Evolutionary conservation across 1,284 basidiomycete genomes (phyloP).

Genomic region (Ustilago esculenta): DNA sequence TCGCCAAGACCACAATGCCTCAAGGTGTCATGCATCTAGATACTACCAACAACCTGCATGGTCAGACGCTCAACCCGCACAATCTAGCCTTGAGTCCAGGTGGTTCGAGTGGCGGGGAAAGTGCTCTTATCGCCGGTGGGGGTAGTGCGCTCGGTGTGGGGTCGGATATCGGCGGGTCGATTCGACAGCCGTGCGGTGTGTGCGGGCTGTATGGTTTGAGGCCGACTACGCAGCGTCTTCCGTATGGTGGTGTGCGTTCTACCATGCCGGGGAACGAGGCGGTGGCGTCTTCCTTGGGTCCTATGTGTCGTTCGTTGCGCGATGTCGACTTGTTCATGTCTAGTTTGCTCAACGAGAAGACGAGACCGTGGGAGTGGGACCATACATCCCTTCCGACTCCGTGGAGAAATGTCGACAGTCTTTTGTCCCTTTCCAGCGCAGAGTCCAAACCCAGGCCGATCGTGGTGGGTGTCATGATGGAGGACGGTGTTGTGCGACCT

Average conservation of each 20-base stretch:
- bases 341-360: slow-evolving; percentile 28
- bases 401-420: slow-evolving; percentile 30
- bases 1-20: slow-evolving; percentile 54
- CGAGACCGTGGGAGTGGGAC: slow-evolving; percentile 35
- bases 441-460: slow-evolving; percentile 4
- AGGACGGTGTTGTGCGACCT: slow-evolving; percentile 37
- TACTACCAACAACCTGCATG: slow-evolving; percentile 45
- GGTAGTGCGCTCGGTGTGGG: slow-evolving; percentile 43
- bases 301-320: slow-evolving; percentile 26
- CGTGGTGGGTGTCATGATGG: slow-evolving; percentile 33
- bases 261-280: slow-evolving; percentile 51
- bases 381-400: slow-evolving; percentile 18
- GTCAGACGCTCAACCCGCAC: slow-evolving; percentile 51
- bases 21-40: slow-evolving; percentile 59
- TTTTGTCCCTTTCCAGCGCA: not conserved
- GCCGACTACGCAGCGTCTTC: slow-evolving; percentile 34
- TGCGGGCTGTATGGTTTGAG: slow-evolving; percentile 44
- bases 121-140: slow-evolving; percentile 34
- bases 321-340: slow-evolving; percentile 48
- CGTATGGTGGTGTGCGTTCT: slow-evolving; percentile 27
- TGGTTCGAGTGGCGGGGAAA: slow-evolving; percentile 49
- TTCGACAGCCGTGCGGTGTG: slow-evolving; percentile 46
- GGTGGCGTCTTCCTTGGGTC: slow-evolving; percentile 33
- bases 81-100: slow-evolving; percentile 51
- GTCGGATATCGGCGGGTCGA: slow-evolving; percentile 44